Evolutionary conservation across 140 eudicot genomes (phyloP).

Genomic region (Ambrosia hybrid): DNA sequence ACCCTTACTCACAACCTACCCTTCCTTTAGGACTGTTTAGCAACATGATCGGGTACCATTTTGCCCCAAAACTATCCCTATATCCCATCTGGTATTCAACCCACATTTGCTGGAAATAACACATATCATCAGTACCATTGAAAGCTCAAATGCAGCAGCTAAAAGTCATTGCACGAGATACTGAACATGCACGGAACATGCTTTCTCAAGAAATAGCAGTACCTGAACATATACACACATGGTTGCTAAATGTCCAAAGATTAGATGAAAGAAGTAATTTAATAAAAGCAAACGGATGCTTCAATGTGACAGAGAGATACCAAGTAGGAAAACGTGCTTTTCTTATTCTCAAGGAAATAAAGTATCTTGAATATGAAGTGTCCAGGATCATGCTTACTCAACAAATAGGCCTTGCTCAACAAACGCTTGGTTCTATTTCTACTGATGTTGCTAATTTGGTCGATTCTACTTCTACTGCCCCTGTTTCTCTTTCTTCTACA

Average conservation of each 20-base stretch:
- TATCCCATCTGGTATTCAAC: constrained; percentile 92
- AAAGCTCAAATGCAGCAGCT: too few relatives aligned
- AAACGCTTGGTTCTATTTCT: too few relatives aligned
- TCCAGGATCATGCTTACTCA: not conserved
- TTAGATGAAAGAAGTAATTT: not conserved
- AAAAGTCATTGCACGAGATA: too few relatives aligned
- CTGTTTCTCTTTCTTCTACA: too few relatives aligned
- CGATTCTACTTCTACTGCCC: too few relatives aligned
- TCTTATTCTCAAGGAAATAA: not conserved
- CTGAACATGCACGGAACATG: too few relatives aligned
- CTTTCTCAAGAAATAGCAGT: too few relatives aligned
- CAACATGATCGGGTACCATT: constrained; percentile 77
- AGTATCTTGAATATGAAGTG: not conserved
- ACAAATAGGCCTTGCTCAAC: not conserved
- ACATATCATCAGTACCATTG: constrained; percentile 78
- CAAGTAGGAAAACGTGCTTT: not conserved
- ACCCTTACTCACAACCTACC: constrained; percentile 74
- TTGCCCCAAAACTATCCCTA: constrained; percentile 76
- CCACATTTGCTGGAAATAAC: constrained; percentile 72
- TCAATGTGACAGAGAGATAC: constrained; percentile 19
- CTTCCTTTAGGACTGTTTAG: constrained; percentile 68
- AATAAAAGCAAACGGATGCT: not conserved
- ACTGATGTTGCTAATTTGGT: too few relatives aligned
- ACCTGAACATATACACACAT: not conserved
- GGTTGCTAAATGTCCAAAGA: not conserved